Conservation (phyloP, 306 rosid genomes). For the Prunus mume region DNA sequence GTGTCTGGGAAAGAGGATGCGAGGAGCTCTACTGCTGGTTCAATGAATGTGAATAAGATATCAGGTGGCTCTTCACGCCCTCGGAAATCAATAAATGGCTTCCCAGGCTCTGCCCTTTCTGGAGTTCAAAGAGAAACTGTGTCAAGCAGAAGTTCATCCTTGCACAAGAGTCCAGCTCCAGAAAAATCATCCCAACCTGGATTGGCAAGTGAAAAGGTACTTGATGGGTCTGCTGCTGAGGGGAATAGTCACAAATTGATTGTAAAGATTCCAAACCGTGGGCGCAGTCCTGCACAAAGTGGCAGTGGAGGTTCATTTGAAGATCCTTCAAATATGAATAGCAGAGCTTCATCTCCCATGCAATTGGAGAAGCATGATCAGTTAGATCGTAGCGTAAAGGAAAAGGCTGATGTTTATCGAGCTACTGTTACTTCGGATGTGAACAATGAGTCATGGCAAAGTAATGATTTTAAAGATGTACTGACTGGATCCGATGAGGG, state of each 20-base stretch:
- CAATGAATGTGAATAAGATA: conserved; percentile 47
- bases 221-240: conserved; percentile 51
- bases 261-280: conserved; percentile 63
- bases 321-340: conserved; percentile 41
- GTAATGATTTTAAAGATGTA: conserved; percentile 44
- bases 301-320: conserved; percentile 59
- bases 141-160: conserved; percentile 27
- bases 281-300: conserved; percentile 67
- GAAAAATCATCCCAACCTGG: conserved; percentile 46
- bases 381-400: conserved; percentile 50
- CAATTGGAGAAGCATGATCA: conserved; percentile 56
- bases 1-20: conserved; percentile 67
- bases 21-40: conserved; percentile 76
- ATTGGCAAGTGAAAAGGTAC: conserved; percentile 39
- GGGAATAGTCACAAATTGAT: conserved; percentile 56
- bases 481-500: conserved; percentile 49
- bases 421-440: conserved; percentile 38
- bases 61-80: conserved; percentile 52
- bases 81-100: conserved; percentile 66
- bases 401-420: conserved; percentile 46
- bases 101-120: conserved; percentile 50
- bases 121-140: conserved; percentile 55
- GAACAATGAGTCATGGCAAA: conserved; percentile 47
- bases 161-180: conserved; percentile 36
- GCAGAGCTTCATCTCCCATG: conserved; percentile 63